Evolutionary conservation across 176 grass and related monocot species (phyloP), one percentile per base, ranked within the genome.

Genomic region (Bothriochloa decipiens): DNA sequence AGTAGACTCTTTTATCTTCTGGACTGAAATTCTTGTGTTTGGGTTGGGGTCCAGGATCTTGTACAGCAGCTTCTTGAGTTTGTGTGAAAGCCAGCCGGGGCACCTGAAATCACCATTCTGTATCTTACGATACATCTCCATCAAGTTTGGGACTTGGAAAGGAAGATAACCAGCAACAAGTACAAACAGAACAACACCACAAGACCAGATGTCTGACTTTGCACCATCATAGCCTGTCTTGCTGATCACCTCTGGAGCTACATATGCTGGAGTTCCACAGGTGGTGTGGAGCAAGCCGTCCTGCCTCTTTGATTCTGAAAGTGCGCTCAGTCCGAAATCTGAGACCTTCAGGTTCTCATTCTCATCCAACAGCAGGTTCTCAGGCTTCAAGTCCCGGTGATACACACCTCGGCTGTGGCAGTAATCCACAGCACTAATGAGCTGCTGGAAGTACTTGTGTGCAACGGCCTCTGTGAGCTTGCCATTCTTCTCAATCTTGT

Each of bases 221-320:
- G 89, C 86, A 81, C 94, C 94, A 62, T 96, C 91, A 36, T 96
- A 96, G 18, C 94, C 91, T 23, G 32, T 83, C 53, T 77, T 91
- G 76, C 77, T 65, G 68, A 97, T 86, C 23, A 97, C 92, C 90
- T 97, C 95, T 29, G 95, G 95, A 87, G 95, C 92, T 18, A 97
- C 95, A 91, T 97, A 97, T 36, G 95, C 92, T 1, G 95, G 95
- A 6, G 95, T 97, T 7, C 95, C 95, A 2, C 95, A 97, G 77
- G 95, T 79, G 40, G 95, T 97, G 60, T 97, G 95, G 55, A 97
- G 87, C 72, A 97, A 65, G 22, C 90, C 92, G 11, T 91, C 92
- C 77, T 94, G 87, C 18, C 86, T 57, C 62, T 84, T 89, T 0
- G 91, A 97, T 2, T 86, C 85, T 8, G 85, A 86, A 74, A 97